Percentiles rank a stretch among this genome's conserved stretches.
Conservation (phyloP, 78 protist species). For the Protostelium mycophagum region DNA sequence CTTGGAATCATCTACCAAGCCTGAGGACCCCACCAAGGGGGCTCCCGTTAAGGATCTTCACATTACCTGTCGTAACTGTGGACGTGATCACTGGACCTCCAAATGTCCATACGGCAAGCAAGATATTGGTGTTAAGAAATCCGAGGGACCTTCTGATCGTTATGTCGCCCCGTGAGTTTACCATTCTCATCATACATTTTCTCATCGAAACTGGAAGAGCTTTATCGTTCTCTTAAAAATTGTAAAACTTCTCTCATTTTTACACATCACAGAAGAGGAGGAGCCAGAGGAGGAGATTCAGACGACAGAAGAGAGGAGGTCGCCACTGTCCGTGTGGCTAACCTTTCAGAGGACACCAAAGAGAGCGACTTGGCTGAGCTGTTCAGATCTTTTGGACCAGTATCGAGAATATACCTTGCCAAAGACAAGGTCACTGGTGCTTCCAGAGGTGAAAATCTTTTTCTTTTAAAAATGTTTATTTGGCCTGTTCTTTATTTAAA, state of each 20-base stretch:
- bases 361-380: slow-evolving; percentile 58
- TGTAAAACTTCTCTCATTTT: too few relatives aligned
- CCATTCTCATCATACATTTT: neutral
- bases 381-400: slow-evolving; percentile 35
- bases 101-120: slow-evolving; percentile 31
- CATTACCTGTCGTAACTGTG: slow-evolving; percentile 24
- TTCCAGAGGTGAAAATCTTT: slow-evolving; percentile 1
- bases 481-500: too few relatives aligned
- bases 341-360: slow-evolving; percentile 41
- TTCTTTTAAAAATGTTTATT: too few relatives aligned
- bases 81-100: slow-evolving; percentile 32
- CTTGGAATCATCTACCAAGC: neutral
- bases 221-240: too few relatives aligned
- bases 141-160: neutral
- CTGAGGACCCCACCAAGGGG: neutral
- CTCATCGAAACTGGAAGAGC: too few relatives aligned
- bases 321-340: slow-evolving; percentile 46
- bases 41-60: neutral
- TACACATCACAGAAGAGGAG: too few relatives aligned
- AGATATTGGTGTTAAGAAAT: neutral
- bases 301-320: slow-evolving; percentile 8
- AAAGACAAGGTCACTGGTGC: slow-evolving; percentile 27
- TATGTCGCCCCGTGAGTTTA: neutral
- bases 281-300: neutral
- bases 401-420: slow-evolving; percentile 39